Evolutionary conservation across 1,284 basidiomycete genomes (phyloP), one percentile per base, ranked within the genome.

Genomic region (Cryptococcus jaspeensis): DNA sequence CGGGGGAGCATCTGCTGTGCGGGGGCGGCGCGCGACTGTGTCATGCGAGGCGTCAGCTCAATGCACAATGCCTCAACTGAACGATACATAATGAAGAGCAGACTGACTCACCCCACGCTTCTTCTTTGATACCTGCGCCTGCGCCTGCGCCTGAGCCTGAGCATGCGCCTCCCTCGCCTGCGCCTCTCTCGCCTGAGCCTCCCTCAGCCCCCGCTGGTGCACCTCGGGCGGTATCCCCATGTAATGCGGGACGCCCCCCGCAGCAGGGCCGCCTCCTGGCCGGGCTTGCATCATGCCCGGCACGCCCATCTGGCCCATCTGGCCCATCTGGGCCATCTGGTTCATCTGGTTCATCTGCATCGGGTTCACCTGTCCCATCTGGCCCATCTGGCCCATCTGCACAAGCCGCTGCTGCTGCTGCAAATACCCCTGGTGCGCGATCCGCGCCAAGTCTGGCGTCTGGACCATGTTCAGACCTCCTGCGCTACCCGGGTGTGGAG

Each of bases 401-500:
- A 53, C 55, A 13, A 64, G 55, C 38, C 55, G 54, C 40, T 64
- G 57, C 46, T 61, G 62, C 38, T 64, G 62, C 32, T 58, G 59
- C 32, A 64, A 18, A 36, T 61, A 64, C 25, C 62, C 59, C 51
- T 61, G 60, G 45, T 55, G 44, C 37, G 62, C 62, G 38, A 64
- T 20, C 51, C 57, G 54, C 9, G 62, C 62, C 18, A 64, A 40
- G 50, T 64, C 60, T 15, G 59, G 57, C 5, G 52, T 52, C 25
- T 18, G 52, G 20, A 55, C 45, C 52, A 58, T 53, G 41, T 18
- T 47, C 13, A 16, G 25, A 35, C 38, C 35, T 13, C 38, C 35
- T 13, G 44, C 37, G 13, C 45, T 46, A 12, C 6, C 15, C 28
- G 44, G 44, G 16, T 16, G 20, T 8, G n/a, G 18, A 8, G 44